These are phyloP conservation scores for Colletotrichum sublineola DNA, from an alignment of 2,329 filamentous ascomycete genomes.

Conservation along the genomic window DNA sequence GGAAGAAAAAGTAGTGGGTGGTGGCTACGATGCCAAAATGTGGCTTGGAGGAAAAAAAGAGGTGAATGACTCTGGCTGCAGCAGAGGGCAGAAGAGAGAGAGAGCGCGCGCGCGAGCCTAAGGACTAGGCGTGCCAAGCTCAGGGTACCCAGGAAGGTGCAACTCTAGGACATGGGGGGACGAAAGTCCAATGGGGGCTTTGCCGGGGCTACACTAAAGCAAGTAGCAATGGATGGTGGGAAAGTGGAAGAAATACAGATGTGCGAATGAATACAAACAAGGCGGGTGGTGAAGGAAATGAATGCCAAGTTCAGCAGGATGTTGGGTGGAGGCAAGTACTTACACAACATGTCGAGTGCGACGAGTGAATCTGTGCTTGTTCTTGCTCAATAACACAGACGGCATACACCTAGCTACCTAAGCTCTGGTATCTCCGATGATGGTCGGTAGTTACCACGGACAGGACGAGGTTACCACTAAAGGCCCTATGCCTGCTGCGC, in stretches of 20 bases:
- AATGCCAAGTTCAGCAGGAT: background rate
- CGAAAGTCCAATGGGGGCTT: constrained; percentile 23
- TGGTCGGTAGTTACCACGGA: constrained; percentile 25
- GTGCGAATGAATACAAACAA: background rate
- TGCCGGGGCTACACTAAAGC: constrained; percentile 26
- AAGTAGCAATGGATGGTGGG: constrained; percentile 12
- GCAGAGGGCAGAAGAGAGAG: background rate
- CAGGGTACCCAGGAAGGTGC: constrained; percentile 27
- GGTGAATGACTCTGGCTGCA: constrained; percentile 18
- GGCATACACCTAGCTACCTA: background rate
- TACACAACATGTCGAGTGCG: constrained; percentile 40
- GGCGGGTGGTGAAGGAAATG: constrained; percentile 3
- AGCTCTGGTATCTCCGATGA: constrained; percentile 4
- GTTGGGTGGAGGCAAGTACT: constrained; percentile 21
- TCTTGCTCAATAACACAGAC: constrained; percentile 1
- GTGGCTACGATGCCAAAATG: constrained; percentile 28
- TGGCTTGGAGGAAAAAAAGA: constrained; percentile 35
- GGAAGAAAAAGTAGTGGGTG: constrained; percentile 22
- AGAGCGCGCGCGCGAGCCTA: background rate
- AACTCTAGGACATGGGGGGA: constrained; percentile 27
- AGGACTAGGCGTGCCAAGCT: constrained; percentile 32
- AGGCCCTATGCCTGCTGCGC: constrained; percentile 35
- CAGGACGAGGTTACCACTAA: constrained; percentile 21
- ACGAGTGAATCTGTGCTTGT: background rate
- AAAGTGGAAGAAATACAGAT: constrained; percentile 21